Conservation (phyloP, 2,329 filamentous ascomycete genomes). For the Colletotrichum magnum region DNA sequence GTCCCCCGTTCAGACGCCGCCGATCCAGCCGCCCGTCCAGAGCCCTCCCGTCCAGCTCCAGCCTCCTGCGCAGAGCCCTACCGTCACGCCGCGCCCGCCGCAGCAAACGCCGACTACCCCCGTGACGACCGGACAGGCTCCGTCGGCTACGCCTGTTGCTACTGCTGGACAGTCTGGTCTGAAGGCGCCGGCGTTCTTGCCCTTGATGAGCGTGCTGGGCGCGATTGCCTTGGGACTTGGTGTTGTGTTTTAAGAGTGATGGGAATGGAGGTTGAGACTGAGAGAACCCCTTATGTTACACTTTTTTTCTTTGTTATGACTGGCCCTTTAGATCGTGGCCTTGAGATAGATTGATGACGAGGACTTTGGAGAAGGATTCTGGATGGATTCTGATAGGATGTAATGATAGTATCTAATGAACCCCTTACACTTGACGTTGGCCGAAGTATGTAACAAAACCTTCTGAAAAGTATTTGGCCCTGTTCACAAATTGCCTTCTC, state of each 20-base stretch:
- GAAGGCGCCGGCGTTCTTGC: constrained; percentile 4
- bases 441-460: no score
- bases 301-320: background rate
- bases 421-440: no score
- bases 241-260: constrained; percentile 13
- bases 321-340: background rate
- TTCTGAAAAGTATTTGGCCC: no score
- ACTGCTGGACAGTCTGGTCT: constrained; percentile 20
- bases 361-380: background rate
- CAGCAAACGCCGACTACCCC: background rate
- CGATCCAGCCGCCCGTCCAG: background rate
- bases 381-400: background rate
- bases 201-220: constrained; percentile 19
- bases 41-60: background rate
- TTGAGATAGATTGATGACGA: background rate
- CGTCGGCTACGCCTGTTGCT: background rate
- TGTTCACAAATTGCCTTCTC: no score
- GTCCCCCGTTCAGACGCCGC: constrained; percentile 1
- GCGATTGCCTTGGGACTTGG: constrained; percentile 22
- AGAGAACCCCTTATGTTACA: background rate
- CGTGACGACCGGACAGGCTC: background rate
- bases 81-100: background rate
- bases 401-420: background rate
- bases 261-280: no score
- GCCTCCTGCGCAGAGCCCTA: background rate